Evolutionary conservation across 306 rosid species (phyloP), one percentile per base, ranked within the genome.

Genomic region (Quercus berberidifolia): DNA sequence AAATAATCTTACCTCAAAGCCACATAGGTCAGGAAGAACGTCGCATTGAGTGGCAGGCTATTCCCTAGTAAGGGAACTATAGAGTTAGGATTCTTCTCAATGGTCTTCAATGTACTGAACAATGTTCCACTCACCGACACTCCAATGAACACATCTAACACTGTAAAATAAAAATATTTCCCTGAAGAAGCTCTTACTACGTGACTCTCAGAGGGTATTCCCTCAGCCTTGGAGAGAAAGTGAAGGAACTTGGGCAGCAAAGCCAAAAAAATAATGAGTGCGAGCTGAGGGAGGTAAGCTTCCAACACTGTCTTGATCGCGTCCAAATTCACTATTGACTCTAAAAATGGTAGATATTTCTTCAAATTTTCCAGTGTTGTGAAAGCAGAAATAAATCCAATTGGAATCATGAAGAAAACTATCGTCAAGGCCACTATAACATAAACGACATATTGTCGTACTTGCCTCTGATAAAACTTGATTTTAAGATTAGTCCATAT

Each of bases 211-310:
- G 94, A 86, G 59, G 98, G 91, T 73, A 96, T 93, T 74, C 97
- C 98, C 81, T 96, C 99, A 0, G 86, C 54, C 83, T 88, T 91
- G 10, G 99, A 96, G 55, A 96, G 85, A 82, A 83, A 88, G 77
- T 83, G 49, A 28, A 96, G 97, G 62, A 96, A 46, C 87, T 85
- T 91, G 41, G 99, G 99, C 87, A 96, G 83, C 71, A 96, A 12
- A 59, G 97, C 98, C 79, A 93, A 76, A 82, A 96, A 96, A 81
- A 93, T 12, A 5, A 93, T 70, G 73, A 96, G 85, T 15, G 98
- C 99, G 62, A 96, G 11, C 84, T 93, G 99, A 78, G 99, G 98
- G 82, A 96, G 95, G 75, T 74, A 96, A 78, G 99, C 98, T 90
- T 89, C 98, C 83, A 96, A 85, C 80, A 91, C 85, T n/a, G 90